phyloP scores from a whole-genome alignment of 306 rosid genomes.

The Mucuna pruriens region DNA sequence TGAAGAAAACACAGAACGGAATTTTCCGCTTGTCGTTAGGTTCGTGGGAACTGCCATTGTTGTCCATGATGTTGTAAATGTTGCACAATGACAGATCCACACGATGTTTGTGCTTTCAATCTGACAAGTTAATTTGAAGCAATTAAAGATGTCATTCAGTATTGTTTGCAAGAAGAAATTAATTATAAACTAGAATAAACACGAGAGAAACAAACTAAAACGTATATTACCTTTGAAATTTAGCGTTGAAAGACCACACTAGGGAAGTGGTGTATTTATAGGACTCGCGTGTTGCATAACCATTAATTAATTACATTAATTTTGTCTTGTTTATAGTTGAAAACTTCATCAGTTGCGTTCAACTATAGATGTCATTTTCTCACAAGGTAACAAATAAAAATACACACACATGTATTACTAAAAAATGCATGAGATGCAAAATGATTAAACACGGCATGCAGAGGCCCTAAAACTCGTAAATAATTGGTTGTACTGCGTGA shows the following conservation, averaged over 20 bases:
- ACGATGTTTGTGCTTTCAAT: background rate
- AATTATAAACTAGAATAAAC: no score
- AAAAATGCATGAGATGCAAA: background rate
- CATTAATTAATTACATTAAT: background rate
- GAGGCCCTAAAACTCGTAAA: background rate
- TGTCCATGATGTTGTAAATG: background rate
- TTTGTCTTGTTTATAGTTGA: background rate
- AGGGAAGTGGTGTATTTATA: conserved; percentile 3
- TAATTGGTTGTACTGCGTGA: background rate
- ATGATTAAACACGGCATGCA: background rate
- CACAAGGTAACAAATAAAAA: background rate
- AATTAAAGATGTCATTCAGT: background rate
- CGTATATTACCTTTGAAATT: background rate
- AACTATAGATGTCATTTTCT: background rate
- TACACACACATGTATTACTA: background rate
- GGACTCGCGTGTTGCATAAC: background rate
- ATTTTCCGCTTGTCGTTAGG: background rate
- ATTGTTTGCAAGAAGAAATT: background rate
- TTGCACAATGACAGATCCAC: background rate
- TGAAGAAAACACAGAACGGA: background rate
- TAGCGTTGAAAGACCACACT: no score
- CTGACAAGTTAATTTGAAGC: background rate
- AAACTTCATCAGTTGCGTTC: background rate
- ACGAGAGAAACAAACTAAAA: background rate
- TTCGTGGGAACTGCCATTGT: background rate